Base-by-base conservation (phyloP, 257 asterid genomes). In the Jacaranda mimosifolia region DNA sequence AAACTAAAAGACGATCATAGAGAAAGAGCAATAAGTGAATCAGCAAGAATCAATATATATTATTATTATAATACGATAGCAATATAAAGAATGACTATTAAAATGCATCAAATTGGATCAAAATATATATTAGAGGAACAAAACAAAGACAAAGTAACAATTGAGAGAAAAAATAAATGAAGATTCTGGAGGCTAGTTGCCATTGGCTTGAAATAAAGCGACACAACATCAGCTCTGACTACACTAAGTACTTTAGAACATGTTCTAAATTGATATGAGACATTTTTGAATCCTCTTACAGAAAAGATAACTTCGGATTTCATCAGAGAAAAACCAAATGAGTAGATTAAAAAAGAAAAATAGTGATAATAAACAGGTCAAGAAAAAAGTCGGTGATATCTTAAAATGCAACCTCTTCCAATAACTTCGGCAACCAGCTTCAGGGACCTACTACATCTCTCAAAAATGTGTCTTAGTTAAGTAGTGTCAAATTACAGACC, bases 11-110 rank as follows among this genome's bases (percentile, higher is more conserved):
- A 40, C 48, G 63, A 18, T 40, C 65, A 71, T 4, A 63, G 36
- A 68, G 42, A 70, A 63, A 75, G 64, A 55, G 26, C 18, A 73
- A 45, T 7, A 71, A 69, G 21, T 46, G 26, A 64, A 72, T 63
- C 53, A 70, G 26, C 64, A 35, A 36, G 52, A 48, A 15, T 40
- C 43, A 21, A 43, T 17, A 48, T 63, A 15, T 46, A 46, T 5
- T 59, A 21, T 21, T 3, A 73, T 14, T 10, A 55, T 46, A 42
- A 42, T 42, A 42, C 9, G 18, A 55, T 38, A 55, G 62, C 62
- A n/a, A 71, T 36, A 55, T 17, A 52, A 6, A 51, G 62, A 43
- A 64, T 43, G 51, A 43, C 6, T 10, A 42, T 21, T 45, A 42
- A 73, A 18, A 42, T 40, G 12, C 68, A 70, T 39, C n/a, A 72